A percentile compares a stretch with the other conserved stretches of the same genome.
These are phyloP conservation scores for Aureobasidium mangrovei DNA, from an alignment of 2,329 filamentous ascomycete species.

Conservation along the genomic window DNA sequence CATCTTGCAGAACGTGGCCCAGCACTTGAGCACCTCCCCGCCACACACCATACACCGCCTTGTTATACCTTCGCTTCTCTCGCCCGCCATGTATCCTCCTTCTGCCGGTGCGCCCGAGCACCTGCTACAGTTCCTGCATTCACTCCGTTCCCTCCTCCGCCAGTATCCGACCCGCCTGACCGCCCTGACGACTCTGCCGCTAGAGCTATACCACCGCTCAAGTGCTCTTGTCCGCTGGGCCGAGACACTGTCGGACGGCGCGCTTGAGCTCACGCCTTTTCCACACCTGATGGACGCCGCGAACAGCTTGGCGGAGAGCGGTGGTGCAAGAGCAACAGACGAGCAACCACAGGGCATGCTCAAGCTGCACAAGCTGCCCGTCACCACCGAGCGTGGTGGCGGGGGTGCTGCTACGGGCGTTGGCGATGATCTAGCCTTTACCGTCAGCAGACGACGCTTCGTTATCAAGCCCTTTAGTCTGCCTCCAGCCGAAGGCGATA, in stretches of 20 bases:
- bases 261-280: constrained; percentile 72
- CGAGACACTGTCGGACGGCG: constrained; percentile 75
- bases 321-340: constrained; percentile 49
- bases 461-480: constrained; percentile 82
- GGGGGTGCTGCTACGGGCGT: constrained; percentile 57
- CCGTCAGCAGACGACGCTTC: constrained; percentile 72
- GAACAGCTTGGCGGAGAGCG: constrained; percentile 31
- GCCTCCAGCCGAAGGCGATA: constrained; percentile 74
- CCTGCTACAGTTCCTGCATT: constrained; percentile 73
- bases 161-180: constrained; percentile 57
- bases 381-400: constrained; percentile 82
- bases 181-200: constrained; percentile 66
- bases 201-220: constrained; percentile 68
- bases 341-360: constrained; percentile 81
- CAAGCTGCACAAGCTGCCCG: constrained; percentile 70
- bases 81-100: constrained; percentile 73
- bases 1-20: constrained; percentile 53
- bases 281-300: constrained; percentile 52
- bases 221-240: constrained; percentile 76
- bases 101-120: constrained; percentile 60
- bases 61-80: constrained; percentile 75
- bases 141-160: constrained; percentile 65
- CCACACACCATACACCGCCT: constrained; percentile 65
- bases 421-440: constrained; percentile 84
- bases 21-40: constrained; percentile 49